Evolutionary conservation across 495 filamentous ascomycete genomes (phyloP), one percentile per base, ranked within the genome.

Genomic region (Talaromyces proteolyticus): DNA sequence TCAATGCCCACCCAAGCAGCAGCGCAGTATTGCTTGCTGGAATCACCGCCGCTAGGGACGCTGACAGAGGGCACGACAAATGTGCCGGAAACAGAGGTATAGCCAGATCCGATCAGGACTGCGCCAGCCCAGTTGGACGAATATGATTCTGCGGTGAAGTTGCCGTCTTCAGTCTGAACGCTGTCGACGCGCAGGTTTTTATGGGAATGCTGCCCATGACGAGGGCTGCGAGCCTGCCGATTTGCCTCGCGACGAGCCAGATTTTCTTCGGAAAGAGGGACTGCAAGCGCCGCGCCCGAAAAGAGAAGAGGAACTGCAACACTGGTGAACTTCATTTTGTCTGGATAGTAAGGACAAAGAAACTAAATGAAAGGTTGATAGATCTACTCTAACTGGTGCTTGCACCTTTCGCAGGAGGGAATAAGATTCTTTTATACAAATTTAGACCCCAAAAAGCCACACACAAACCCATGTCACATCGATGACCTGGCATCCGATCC

Each of bases 1-100:
- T 84, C 78, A 41, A 84, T 80, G n/a, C 78, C 78, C 11, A 83
- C 80, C 82, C 81, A 84, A 14, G 77, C 78, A 1, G 78, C 77
- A 1, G 74, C 77, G 42, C 42, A 45, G 42, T 45, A 45, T 25
- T 45, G 42, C 3, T 23, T 22, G 23, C 74, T 72, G 49, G 17
- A 21, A 24, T 39, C 29, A 26, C 37, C 67, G 18, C 71, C 69
- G 7, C 64, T 54, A 4, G 73, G 66, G 3, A 64, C 61, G 17
- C 69, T 74, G 0, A 82, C 78, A n/a, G 63, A 59, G 4, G 80
- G 80, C 11, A 82, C 75, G 1, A 70, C 73, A 58, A 84, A 77
- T 4, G 70, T 79, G 11, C 72, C 80, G 2, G 75, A 71, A 7
- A 82, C 79, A 20, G 66, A 63, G 11, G 62, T 78, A 54, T 74